A percentile compares a stretch with the other conserved stretches of the same genome.
Conservation (phyloP, 2,329 filamentous ascomycete species). For the Hypoxylon sp. region DNA sequence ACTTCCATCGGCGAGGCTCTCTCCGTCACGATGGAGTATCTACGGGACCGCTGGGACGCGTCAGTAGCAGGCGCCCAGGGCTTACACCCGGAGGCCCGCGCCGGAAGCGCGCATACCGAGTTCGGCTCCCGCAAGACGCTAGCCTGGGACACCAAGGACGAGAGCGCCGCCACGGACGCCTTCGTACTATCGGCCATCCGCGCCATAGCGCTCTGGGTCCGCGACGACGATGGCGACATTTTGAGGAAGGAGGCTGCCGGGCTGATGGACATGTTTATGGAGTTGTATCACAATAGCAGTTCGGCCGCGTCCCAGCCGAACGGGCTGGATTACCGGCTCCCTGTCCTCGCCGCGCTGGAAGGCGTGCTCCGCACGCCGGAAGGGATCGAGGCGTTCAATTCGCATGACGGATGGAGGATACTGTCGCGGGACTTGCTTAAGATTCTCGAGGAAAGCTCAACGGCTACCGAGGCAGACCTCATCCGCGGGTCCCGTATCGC, state of each 20-base stretch:
- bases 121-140: conserved; percentile 62
- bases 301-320: conserved; percentile 24
- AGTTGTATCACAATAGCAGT: conserved; percentile 64
- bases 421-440: conserved; percentile 63
- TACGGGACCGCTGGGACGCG: conserved; percentile 77
- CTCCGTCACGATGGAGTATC: conserved; percentile 71
- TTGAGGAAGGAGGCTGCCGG: conserved; percentile 68
- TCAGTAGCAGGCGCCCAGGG: conserved; percentile 71
- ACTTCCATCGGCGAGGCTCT: conserved; percentile 72
- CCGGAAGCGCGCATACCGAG: conserved; percentile 57
- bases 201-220: conserved; percentile 73
- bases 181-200: conserved; percentile 69
- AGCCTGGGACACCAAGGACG: conserved; percentile 68
- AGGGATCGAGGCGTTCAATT: conserved; percentile 61
- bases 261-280: conserved; percentile 72
- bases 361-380: conserved; percentile 64
- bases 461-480: conserved; percentile 49
- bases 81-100: conserved; percentile 68
- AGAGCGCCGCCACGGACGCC: conserved; percentile 64
- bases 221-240: conserved; percentile 73
- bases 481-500: conserved; percentile 67
- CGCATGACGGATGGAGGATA: conserved; percentile 65
- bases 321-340: conserved; percentile 65
- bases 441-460: conserved; percentile 55
- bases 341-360: conserved; percentile 70